Evolutionary conservation across 352 stramenopile genomes (phyloP).

Genomic region (Pythium inflatum): DNA sequence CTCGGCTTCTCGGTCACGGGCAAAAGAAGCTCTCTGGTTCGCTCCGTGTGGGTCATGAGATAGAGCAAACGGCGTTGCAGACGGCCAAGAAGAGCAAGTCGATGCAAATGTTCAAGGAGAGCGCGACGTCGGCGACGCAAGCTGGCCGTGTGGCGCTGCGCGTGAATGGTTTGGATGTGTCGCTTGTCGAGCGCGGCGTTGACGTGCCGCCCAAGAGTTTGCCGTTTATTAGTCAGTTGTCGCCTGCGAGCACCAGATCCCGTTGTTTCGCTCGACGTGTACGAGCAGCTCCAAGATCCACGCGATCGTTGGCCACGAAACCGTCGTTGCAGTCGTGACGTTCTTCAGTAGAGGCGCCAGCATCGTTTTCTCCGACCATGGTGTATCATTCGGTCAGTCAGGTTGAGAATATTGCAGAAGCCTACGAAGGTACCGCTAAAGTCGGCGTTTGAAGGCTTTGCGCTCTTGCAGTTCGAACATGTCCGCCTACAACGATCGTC

Average conservation of each 20-base stretch:
- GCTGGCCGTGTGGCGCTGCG: slow-evolving; percentile 97
- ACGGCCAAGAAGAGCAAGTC: slow-evolving; percentile 96
- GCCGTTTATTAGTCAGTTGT: slow-evolving; percentile 52
- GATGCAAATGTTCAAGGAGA: slow-evolving; percentile 97
- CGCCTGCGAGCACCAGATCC: slow-evolving; percentile 54
- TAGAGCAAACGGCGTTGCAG: slow-evolving; percentile 91
- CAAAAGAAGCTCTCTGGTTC: too few relatives aligned
- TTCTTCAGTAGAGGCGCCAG: slow-evolving; percentile 44
- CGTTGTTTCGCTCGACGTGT: slow-evolving; percentile 59
- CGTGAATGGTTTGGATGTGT: slow-evolving; percentile 74
- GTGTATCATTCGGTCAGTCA: slow-evolving; percentile 57
- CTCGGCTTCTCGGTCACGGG: slow-evolving; percentile 98
- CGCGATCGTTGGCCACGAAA: slow-evolving; percentile 75
- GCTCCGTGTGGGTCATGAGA: slow-evolving; percentile 93
- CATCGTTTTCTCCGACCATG: slow-evolving; percentile 41
- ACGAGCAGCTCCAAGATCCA: slow-evolving; percentile 78
- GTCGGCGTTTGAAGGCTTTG: slow-evolving; percentile 37
- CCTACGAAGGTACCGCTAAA: not conserved
- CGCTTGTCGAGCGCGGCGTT: slow-evolving; percentile 64
- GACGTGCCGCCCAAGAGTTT: slow-evolving; percentile 61
- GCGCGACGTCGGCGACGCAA: slow-evolving; percentile 78
- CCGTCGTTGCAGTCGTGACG: slow-evolving; percentile 63
- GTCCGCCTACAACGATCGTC: slow-evolving; percentile 50
- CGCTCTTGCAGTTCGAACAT: slow-evolving; percentile 78
- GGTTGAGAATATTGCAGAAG: slow-evolving; percentile 30